A percentile compares a stretch with the other conserved stretches of the same genome.
phyloP scores from a whole-genome alignment of 805 yeast species.

The Allodekkera sacchari region DNA sequence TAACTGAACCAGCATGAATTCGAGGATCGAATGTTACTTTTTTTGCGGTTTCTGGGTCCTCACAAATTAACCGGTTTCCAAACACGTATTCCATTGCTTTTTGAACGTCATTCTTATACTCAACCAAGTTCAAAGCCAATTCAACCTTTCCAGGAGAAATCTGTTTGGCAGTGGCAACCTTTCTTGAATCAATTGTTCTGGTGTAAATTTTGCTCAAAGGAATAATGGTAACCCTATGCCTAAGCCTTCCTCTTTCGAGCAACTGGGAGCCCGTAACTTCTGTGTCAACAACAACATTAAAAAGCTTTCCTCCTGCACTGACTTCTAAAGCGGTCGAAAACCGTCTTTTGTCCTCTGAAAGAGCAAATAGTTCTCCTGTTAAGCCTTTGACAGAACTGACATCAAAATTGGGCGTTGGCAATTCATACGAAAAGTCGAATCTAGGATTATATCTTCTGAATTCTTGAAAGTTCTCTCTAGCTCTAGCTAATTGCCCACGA shows the following conservation, averaged over 20 bases:
- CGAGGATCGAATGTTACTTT: constrained; percentile 79
- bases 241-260: constrained; percentile 68
- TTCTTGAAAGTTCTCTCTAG: constrained; percentile 41
- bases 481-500: constrained; percentile 33
- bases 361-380: constrained; percentile 73
- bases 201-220: constrained; percentile 84
- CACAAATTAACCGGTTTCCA: constrained; percentile 83
- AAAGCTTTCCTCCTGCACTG: constrained; percentile 88
- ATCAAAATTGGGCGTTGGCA: constrained; percentile 56
- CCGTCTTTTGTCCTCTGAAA: constrained; percentile 46
- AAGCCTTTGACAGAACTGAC: constrained; percentile 69
- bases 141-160: constrained; percentile 81
- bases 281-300: constrained; percentile 84
- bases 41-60: constrained; percentile 83
- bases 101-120: constrained; percentile 58
- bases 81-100: constrained; percentile 89
- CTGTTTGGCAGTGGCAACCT: constrained; percentile 59
- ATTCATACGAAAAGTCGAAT: constrained; percentile 65
- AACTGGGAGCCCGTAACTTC: constrained; percentile 79
- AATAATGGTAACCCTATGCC: constrained; percentile 80
- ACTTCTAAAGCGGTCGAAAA: constrained; percentile 82
- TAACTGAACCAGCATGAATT: constrained; percentile 73
- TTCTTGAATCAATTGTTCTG: constrained; percentile 40
- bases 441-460: constrained; percentile 60
- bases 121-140: constrained; percentile 75